These are phyloP conservation scores for Tetradesmus lagerheimii DNA, from an alignment of 139 green algal species.

Conservation along the genomic window DNA sequence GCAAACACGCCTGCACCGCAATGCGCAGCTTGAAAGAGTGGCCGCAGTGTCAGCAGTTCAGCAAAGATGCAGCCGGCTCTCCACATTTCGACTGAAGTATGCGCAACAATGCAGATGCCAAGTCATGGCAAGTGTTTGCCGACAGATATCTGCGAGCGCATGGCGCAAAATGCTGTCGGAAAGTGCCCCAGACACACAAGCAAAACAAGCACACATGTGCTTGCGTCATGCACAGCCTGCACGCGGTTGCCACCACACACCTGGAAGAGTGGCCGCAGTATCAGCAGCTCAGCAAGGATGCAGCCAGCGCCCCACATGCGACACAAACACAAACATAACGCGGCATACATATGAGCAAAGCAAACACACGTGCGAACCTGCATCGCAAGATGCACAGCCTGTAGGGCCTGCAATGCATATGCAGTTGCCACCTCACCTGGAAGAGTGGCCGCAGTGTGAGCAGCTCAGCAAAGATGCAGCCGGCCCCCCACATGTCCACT, in stretches of 20 bases:
- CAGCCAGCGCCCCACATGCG: slow-evolving; percentile 81
- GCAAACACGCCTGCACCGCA: no score
- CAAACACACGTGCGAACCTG: neutral
- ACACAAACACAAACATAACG: neutral
- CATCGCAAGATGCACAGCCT: neutral
- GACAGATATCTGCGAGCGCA: no score
- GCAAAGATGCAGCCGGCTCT: slow-evolving; percentile 86
- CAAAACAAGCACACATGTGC: no score
- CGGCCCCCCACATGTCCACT: slow-evolving; percentile 83
- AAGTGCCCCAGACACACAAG: no score
- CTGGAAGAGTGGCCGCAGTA: slow-evolving; percentile 81
- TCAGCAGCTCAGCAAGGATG: slow-evolving; percentile 87
- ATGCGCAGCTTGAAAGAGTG: slow-evolving; percentile 89
- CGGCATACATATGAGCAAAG: neutral
- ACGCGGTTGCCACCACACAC: neutral
- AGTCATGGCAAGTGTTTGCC: no score
- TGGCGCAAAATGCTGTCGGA: no score
- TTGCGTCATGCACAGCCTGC: no score
- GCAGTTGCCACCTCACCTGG: slow-evolving; percentile 49
- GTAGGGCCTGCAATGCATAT: neutral
- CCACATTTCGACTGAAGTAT: slow-evolving; percentile 87
- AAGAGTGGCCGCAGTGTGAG: slow-evolving; percentile 81
- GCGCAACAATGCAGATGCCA: no score
- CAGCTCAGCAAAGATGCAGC: slow-evolving; percentile 90
- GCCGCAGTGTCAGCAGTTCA: slow-evolving; percentile 80